phyloP scores from a whole-genome alignment of 768 basidiomycete genomes.

The Strobilomyces confusus region DNA sequence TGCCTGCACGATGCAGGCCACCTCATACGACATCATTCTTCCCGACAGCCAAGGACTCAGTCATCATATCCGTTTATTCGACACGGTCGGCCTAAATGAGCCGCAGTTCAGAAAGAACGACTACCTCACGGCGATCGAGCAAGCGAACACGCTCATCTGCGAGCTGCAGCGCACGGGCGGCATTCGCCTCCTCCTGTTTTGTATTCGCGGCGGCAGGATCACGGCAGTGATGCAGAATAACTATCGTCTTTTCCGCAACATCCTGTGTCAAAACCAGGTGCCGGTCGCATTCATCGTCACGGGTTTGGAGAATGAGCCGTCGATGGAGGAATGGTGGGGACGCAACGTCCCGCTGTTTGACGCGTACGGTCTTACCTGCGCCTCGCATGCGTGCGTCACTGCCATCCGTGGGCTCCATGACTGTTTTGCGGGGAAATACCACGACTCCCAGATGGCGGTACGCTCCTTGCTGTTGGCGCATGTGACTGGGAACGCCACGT shows the following conservation, averaged over 20 bases:
- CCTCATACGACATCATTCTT: constrained; percentile 25
- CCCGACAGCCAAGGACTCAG: constrained; percentile 12
- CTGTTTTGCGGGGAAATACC: constrained; percentile 27
- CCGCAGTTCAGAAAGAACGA: constrained; percentile 15
- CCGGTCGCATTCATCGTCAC: constrained; percentile 32
- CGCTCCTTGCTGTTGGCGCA: constrained; percentile 20
- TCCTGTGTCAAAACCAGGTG: constrained; percentile 29
- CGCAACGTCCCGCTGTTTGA: constrained; percentile 32
- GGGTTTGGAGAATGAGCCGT: constrained; percentile 29
- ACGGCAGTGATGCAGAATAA: constrained; percentile 29
- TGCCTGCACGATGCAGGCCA: constrained; percentile 35
- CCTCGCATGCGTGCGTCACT: constrained; percentile 38
- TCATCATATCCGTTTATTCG: constrained; percentile 28
- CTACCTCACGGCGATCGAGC: constrained; percentile 29
- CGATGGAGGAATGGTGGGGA: constrained; percentile 35
- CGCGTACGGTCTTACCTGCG: constrained; percentile 17
- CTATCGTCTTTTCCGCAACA: constrained; percentile 29
- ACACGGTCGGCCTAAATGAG: constrained; percentile 34
- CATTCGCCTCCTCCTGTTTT: constrained; percentile 32
- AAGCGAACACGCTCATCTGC: constrained; percentile 35
- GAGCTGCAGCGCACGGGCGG: constrained; percentile 30
- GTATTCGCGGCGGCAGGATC: constrained; percentile 31
- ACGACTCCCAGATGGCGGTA: constrained; percentile 29
- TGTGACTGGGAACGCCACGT: constrained; percentile 8
- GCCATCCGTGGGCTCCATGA: constrained; percentile 28